Evolutionary conservation across 2,329 filamentous ascomycete species (phyloP).

Genomic region (Ascochyta rabiei): DNA sequence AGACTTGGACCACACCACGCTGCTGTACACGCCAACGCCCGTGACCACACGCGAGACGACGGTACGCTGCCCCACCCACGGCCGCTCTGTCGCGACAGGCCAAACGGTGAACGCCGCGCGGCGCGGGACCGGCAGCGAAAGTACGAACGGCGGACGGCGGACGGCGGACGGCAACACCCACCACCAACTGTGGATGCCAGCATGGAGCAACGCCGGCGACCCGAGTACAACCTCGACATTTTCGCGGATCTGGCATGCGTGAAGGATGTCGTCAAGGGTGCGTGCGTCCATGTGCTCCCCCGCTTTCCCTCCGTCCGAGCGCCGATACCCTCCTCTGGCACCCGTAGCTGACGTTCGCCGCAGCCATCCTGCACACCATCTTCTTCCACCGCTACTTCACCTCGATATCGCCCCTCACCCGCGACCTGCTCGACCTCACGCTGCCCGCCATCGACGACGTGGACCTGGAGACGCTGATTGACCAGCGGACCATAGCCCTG

Average conservation of each 20-base stretch:
- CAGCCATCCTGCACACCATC: slow-evolving; percentile 92
- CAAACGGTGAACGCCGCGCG: slow-evolving; percentile 11
- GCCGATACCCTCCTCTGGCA: slow-evolving; percentile 3
- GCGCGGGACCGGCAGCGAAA: slow-evolving; percentile 12
- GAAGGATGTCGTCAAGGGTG: slow-evolving; percentile 91
- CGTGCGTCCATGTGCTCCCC: slow-evolving; percentile 54
- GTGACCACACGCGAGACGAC: background rate
- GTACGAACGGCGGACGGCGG: too few relatives aligned
- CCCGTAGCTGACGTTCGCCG: slow-evolving; percentile 13
- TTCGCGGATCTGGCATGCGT: slow-evolving; percentile 90
- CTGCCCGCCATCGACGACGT: slow-evolving; percentile 88
- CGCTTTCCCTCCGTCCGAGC: slow-evolving; percentile 8
- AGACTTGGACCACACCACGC: slow-evolving; percentile 17
- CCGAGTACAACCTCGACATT: slow-evolving; percentile 91
- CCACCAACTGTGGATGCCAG: slow-evolving; percentile 30
- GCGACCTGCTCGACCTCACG: slow-evolving; percentile 88
- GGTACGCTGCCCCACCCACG: background rate
- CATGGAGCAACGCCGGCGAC: slow-evolving; percentile 72
- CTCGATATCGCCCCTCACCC: slow-evolving; percentile 77
- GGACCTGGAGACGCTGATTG: slow-evolving; percentile 91
- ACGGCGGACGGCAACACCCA: too few relatives aligned
- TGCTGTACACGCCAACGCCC: slow-evolving; percentile 18
- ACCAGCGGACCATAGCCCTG: slow-evolving; percentile 80
- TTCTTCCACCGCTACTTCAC: slow-evolving; percentile 99
- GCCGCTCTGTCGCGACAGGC: background rate